phyloP scores from a whole-genome alignment of 23 red algal species.

The Gracilaria caudata region DNA sequence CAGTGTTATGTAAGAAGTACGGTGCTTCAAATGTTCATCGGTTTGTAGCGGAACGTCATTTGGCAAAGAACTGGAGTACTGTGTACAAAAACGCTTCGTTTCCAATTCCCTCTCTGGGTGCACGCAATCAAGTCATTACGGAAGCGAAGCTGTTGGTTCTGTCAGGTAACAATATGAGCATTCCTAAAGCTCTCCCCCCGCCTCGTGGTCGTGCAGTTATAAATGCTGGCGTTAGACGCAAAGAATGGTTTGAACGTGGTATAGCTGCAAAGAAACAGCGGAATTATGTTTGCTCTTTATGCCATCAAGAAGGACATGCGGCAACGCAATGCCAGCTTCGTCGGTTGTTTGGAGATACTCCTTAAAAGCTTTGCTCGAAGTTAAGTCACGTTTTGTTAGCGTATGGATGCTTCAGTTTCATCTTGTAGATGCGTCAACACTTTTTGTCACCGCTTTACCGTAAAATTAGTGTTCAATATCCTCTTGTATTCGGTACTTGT shows the following conservation, averaged over 20 bases:
- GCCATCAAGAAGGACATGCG: slow-evolving; percentile 15
- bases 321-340: slow-evolving; percentile 1
- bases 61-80: background rate
- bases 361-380: no score
- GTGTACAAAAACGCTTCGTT: background rate
- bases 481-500: no score
- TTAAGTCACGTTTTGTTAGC: no score
- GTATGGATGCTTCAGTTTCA: no score
- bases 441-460: no score
- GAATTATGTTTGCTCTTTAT: slow-evolving; percentile 15
- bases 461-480: no score
- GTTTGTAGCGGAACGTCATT: slow-evolving; percentile 17
- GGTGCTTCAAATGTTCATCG: slow-evolving; percentile 11
- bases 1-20: slow-evolving; percentile 17
- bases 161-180: slow-evolving; percentile 3
- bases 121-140: slow-evolving; percentile 1
- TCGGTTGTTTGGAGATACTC: slow-evolving; percentile 9
- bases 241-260: slow-evolving; percentile 42
- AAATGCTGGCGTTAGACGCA: slow-evolving; percentile 20
- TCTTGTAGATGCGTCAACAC: no score
- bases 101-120: background rate
- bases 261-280: background rate
- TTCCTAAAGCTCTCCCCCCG: slow-evolving; percentile 43
- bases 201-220: slow-evolving; percentile 44
- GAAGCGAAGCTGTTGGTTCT: slow-evolving; percentile 18